phyloP scores from a whole-genome alignment of 2,329 filamentous ascomycete genomes.

The Herpotrichia juniperi region DNA sequence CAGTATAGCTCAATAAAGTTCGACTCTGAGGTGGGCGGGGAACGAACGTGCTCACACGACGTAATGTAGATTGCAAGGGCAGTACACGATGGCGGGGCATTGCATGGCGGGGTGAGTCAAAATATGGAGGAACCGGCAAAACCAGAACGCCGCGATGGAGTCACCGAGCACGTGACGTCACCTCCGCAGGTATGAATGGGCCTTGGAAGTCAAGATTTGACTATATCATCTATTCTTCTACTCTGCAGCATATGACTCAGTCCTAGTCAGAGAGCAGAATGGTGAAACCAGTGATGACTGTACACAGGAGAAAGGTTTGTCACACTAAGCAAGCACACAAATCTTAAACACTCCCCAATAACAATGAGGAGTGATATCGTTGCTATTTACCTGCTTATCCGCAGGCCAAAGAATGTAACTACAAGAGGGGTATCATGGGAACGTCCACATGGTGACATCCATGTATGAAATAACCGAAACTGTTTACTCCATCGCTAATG shows the following conservation, averaged over 20 bases:
- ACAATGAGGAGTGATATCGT: conserved; percentile 17
- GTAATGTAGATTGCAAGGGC: conserved; percentile 16
- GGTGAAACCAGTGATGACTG: no score
- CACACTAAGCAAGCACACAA: not conserved
- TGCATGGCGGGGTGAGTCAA: conserved; percentile 28
- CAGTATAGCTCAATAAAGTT: not conserved
- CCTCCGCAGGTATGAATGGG: not conserved
- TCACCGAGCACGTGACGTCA: conserved; percentile 8
- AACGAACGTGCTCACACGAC: conserved; percentile 23
- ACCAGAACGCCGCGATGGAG: not conserved
- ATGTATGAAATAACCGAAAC: conserved; percentile 4
- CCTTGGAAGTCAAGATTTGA: not conserved
- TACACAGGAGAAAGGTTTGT: no score
- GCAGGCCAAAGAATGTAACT: conserved; percentile 19
- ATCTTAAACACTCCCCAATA: conserved; percentile 1
- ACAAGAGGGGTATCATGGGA: conserved; percentile 15
- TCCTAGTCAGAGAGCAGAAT: no score
- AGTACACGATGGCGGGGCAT: conserved; percentile 22
- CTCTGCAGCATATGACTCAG: no score
- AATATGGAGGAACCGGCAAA: conserved; percentile 15
- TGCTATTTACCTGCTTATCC: conserved; percentile 15
- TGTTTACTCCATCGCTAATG: conserved; percentile 40
- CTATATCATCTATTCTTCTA: not conserved
- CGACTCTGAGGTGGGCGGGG: conserved; percentile 13
- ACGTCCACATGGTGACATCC: not conserved